A percentile compares a stretch with the other conserved stretches of the same genome.
Conservation (phyloP, 768 basidiomycete genomes). For the Suillus americanus region DNA sequence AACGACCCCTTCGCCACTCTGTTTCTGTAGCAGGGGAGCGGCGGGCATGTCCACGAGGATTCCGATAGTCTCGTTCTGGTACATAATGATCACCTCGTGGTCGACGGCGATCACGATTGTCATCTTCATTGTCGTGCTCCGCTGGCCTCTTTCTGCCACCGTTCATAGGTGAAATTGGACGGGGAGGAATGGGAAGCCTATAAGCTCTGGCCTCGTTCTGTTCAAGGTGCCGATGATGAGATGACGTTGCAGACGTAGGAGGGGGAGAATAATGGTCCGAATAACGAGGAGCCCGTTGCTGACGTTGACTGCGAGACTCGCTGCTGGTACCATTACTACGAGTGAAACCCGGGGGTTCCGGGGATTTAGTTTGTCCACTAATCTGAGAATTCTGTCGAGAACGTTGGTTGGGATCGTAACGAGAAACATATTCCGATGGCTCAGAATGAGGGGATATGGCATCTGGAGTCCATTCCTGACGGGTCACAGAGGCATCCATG, state of each 20-base stretch:
- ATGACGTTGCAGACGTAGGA: background rate
- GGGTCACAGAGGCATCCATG: constrained; percentile 11
- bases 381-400: background rate
- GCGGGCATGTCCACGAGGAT: background rate
- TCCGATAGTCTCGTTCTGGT: constrained; percentile 8
- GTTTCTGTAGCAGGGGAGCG: constrained; percentile 10
- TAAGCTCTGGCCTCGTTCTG: background rate
- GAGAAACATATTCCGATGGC: constrained; percentile 10
- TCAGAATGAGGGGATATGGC: constrained; percentile 9
- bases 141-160: constrained; percentile 21
- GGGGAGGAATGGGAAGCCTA: constrained; percentile 8
- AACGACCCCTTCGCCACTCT: constrained; percentile 12
- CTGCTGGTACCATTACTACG: constrained; percentile 6
- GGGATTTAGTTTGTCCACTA: background rate
- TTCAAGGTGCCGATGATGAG: background rate
- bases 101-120: constrained; percentile 21
- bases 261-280: constrained; percentile 15
- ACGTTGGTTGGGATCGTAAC: background rate
- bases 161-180: constrained; percentile 10
- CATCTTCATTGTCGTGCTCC: constrained; percentile 23
- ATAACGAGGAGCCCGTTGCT: constrained; percentile 6
- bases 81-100: constrained; percentile 22
- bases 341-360: constrained; percentile 11
- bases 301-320: constrained; percentile 13
- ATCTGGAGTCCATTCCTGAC: constrained; percentile 7